Conservation (phyloP, 768 basidiomycete species). For the Tremella yokohamensis region DNA sequence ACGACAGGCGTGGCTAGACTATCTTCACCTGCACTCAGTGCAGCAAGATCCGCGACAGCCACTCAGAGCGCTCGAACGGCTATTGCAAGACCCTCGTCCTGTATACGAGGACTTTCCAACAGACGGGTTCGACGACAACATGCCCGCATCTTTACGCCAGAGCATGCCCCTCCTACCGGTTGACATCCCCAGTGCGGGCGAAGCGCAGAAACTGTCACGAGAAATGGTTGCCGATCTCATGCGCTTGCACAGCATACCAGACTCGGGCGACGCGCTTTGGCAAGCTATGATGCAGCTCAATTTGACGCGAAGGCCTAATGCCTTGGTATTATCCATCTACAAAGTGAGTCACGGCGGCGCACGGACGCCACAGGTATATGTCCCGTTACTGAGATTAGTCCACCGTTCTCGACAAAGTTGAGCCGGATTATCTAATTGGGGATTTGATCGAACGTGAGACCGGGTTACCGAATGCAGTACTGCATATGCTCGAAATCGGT, state of each 20-base stretch:
- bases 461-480: not conserved
- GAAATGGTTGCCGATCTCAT: constrained; percentile 3
- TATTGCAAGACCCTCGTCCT: constrained; percentile 65
- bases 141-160: constrained; percentile 35
- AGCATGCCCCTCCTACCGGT: constrained; percentile 45
- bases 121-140: constrained; percentile 18
- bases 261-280: not conserved
- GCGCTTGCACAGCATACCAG: not conserved
- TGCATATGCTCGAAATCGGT: constrained; percentile 1
- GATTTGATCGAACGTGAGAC: constrained; percentile 7
- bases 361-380: not conserved
- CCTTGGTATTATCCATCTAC: not conserved
- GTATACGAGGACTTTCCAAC: constrained; percentile 25
- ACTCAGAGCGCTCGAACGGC: constrained; percentile 23
- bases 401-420: not conserved
- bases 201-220: not conserved
- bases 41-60: too few relatives aligned
- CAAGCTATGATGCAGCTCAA: not conserved
- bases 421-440: constrained; percentile 4
- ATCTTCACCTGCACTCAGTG: too few relatives aligned
- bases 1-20: too few relatives aligned
- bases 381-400: not conserved
- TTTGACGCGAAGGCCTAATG: not conserved
- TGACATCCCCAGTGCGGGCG: constrained; percentile 15
- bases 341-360: not conserved